phyloP scores from a whole-genome alignment of 2,329 filamentous ascomycete genomes.

The Penicillium palitans region DNA sequence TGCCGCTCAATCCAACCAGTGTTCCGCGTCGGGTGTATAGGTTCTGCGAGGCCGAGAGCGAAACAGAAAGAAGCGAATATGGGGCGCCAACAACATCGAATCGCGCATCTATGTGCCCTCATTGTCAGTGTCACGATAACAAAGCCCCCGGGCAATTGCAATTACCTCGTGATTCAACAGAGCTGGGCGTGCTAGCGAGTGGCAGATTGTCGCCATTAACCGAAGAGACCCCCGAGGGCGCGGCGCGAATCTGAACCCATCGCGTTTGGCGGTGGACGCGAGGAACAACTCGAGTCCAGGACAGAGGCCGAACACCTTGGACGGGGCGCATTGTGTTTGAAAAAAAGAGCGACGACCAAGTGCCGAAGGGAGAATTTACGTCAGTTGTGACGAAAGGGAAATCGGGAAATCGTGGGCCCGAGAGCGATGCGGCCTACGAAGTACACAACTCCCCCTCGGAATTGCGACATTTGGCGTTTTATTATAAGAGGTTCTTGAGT shows the following conservation, averaged over 20 bases:
- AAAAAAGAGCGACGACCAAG: constrained; percentile 1
- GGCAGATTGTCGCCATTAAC: constrained; percentile 41
- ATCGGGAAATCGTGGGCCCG: constrained; percentile 29
- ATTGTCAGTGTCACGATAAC: constrained; percentile 15
- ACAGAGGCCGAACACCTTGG: constrained; percentile 37
- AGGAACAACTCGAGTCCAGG: constrained; percentile 35
- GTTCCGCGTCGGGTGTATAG: constrained; percentile 92
- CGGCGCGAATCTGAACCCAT: constrained; percentile 48
- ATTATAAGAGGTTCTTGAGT: not conserved
- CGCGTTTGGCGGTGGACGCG: constrained; percentile 34
- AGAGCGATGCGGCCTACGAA: constrained; percentile 14
- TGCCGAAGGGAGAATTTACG: constrained; percentile 26
- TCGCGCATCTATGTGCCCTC: constrained; percentile 67
- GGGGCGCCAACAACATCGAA: constrained; percentile 93
- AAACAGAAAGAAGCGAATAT: constrained; percentile 90
- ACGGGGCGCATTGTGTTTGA: constrained; percentile 38
- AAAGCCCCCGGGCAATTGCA: not conserved
- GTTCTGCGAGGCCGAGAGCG: constrained; percentile 87
- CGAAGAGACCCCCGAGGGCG: constrained; percentile 41
- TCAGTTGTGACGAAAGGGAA: constrained; percentile 23
- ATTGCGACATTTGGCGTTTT: constrained; percentile 28
- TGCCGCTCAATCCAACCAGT: constrained; percentile 83
- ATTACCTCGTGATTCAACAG: constrained; percentile 45
- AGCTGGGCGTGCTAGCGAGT: constrained; percentile 39
- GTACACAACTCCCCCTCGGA: constrained; percentile 20